Evolutionary conservation across 352 stramenopile genomes (phyloP).

Genomic region (Thraustotheca clavata): DNA sequence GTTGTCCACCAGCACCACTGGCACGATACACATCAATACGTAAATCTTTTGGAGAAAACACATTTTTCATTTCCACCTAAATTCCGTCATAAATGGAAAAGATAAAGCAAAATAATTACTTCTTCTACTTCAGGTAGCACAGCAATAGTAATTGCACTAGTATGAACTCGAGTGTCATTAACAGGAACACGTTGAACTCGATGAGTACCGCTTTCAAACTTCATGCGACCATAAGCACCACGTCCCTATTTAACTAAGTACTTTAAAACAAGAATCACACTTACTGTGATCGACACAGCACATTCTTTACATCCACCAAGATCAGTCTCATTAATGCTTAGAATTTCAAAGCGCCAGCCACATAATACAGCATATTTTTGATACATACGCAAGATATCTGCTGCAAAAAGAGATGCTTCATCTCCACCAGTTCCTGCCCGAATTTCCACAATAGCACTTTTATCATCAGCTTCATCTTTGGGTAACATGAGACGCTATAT

Average conservation of each 20-base stretch:
- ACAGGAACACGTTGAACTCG: constrained; percentile 95
- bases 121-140: constrained; percentile 90
- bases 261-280: background rate
- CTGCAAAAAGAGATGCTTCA: constrained; percentile 95
- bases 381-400: constrained; percentile 92
- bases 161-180: constrained; percentile 96
- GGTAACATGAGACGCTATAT: constrained; percentile 65
- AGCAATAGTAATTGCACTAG: constrained; percentile 95
- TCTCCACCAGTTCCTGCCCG: constrained; percentile 92
- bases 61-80: constrained; percentile 46
- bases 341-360: constrained; percentile 87
- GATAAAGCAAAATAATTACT: constrained; percentile 19
- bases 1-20: constrained; percentile 95
- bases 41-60: constrained; percentile 93
- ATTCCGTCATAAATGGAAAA: background rate
- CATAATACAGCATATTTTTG: constrained; percentile 74
- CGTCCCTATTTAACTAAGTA: constrained; percentile 30
- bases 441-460: constrained; percentile 97
- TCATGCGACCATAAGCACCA: constrained; percentile 94
- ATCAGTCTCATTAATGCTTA: constrained; percentile 79
- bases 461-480: constrained; percentile 85
- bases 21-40: constrained; percentile 96
- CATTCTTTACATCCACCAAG: constrained; percentile 80
- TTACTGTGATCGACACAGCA: constrained; percentile 44
- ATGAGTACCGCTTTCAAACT: constrained; percentile 97